phyloP scores from a whole-genome alignment of 306 rosid genomes.

The Urtica urens region DNA sequence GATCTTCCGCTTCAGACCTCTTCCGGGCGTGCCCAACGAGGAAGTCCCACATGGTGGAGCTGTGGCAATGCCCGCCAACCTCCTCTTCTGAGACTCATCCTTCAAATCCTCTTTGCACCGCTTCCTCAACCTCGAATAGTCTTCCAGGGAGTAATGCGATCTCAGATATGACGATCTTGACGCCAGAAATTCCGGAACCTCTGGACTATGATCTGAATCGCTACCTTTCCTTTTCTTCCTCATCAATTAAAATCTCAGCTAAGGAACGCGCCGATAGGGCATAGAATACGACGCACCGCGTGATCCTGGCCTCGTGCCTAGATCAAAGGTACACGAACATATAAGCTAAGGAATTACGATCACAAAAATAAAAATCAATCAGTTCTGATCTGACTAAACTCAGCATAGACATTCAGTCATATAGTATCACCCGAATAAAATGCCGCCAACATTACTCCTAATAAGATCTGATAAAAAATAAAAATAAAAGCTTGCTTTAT shows the following conservation, averaged over 20 bases:
- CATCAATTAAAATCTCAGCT: constrained; percentile 37
- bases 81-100: constrained; percentile 50
- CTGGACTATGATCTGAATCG: constrained; percentile 36
- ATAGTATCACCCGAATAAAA: no score
- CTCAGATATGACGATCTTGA: constrained; percentile 42
- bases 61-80: constrained; percentile 89
- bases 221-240: constrained; percentile 98
- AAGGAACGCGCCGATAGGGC: constrained; percentile 9
- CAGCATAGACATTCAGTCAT: no score
- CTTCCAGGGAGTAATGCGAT: constrained; percentile 74
- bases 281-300: constrained; percentile 10
- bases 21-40: constrained; percentile 52
- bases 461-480: no score
- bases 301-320: constrained; percentile 21
- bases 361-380: constrained; percentile 1
- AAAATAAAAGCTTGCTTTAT: no score
- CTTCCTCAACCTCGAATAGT: constrained; percentile 75
- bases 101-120: constrained; percentile 67
- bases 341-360: neutral
- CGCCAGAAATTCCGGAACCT: constrained; percentile 28
- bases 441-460: no score
- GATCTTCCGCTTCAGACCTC: constrained; percentile 95
- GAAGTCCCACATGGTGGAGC: constrained; percentile 91
- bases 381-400: constrained; percentile 5
- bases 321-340: constrained; percentile 8